A percentile compares a stretch with the other conserved stretches of the same genome.
Evolutionary conservation across 2,329 filamentous ascomycete genomes (phyloP).

Genomic region (Aspergillus tubingensis): DNA sequence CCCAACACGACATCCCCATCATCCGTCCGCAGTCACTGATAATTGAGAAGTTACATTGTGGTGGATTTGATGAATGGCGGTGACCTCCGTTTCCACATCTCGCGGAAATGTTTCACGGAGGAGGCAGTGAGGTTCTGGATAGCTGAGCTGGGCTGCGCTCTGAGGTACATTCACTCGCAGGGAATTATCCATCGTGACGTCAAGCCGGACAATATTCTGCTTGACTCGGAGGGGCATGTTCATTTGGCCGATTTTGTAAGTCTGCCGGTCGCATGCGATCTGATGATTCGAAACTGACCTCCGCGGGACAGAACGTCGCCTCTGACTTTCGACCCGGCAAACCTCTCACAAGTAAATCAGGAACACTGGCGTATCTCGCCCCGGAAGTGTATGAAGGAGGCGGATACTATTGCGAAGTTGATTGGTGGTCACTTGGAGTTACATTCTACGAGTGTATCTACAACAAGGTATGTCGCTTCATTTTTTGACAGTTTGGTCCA

Average conservation of each 20-base stretch:
- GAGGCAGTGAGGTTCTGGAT: constrained; percentile 98
- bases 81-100: constrained; percentile 96
- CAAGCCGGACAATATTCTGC: constrained; percentile 87
- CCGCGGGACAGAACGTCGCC: constrained; percentile 75
- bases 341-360: constrained; percentile 89
- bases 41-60: constrained; percentile 71
- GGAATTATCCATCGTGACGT: constrained; percentile 89
- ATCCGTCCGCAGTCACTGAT: constrained; percentile 24
- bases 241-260: constrained; percentile 96
- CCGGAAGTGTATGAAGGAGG: constrained; percentile 91
- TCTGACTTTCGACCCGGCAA: constrained; percentile 86
- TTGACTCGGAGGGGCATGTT: constrained; percentile 88
- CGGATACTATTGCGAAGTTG: constrained; percentile 85
- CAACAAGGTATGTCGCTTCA: constrained; percentile 70
- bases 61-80: constrained; percentile 98
- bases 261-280: constrained; percentile 15
- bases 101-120: constrained; percentile 95
- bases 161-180: constrained; percentile 82
- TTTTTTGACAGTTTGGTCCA: neutral
- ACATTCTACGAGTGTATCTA: constrained; percentile 99
- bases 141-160: constrained; percentile 85
- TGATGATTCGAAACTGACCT: constrained; percentile 13
- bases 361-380: constrained; percentile 90
- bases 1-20: neutral
- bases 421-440: constrained; percentile 98